phyloP scores from a whole-genome alignment of 805 yeast species.

The Yueomyces sinensis region DNA sequence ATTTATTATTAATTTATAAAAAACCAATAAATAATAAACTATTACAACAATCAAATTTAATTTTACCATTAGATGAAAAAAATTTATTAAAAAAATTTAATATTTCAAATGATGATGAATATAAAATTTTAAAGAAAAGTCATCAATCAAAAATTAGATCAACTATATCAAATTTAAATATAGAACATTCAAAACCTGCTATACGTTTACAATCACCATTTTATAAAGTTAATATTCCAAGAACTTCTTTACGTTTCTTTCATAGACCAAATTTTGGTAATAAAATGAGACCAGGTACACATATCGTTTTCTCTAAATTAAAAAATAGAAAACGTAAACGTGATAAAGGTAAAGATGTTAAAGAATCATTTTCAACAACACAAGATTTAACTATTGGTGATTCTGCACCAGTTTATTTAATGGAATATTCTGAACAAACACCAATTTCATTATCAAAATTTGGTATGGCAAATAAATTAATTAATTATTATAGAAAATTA shows the following conservation, averaged over 20 bases:
- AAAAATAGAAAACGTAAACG: conserved; percentile 75
- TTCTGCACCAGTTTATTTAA: conserved; percentile 56
- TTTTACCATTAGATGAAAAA: conserved; percentile 38
- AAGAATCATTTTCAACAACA: conserved; percentile 57
- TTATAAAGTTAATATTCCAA: conserved; percentile 64
- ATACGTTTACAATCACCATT: conserved; percentile 77
- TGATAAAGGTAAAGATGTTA: conserved; percentile 72
- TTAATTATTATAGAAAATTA: conserved; percentile 83
- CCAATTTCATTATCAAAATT: conserved; percentile 75
- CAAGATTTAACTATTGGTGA: conserved; percentile 77
- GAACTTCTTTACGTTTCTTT: conserved; percentile 57
- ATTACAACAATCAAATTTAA: conserved; percentile 2
- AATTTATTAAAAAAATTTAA: conserved; percentile 51
- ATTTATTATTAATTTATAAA: conserved; percentile 44
- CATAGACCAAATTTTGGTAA: conserved; percentile 60
- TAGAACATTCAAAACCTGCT: conserved; percentile 89
- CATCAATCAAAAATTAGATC: conserved; percentile 87
- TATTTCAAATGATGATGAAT: conserved; percentile 79
- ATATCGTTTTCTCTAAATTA: conserved; percentile 60
- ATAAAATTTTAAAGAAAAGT: conserved; percentile 69
- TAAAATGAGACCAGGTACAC: conserved; percentile 61
- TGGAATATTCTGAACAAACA: conserved; percentile 84
- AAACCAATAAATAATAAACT: conserved; percentile 1
- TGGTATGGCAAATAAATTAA: conserved; percentile 92
- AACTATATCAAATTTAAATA: conserved; percentile 77